Conservation (phyloP, 306 rosid species). For the Luffa aegyptiaca region DNA sequence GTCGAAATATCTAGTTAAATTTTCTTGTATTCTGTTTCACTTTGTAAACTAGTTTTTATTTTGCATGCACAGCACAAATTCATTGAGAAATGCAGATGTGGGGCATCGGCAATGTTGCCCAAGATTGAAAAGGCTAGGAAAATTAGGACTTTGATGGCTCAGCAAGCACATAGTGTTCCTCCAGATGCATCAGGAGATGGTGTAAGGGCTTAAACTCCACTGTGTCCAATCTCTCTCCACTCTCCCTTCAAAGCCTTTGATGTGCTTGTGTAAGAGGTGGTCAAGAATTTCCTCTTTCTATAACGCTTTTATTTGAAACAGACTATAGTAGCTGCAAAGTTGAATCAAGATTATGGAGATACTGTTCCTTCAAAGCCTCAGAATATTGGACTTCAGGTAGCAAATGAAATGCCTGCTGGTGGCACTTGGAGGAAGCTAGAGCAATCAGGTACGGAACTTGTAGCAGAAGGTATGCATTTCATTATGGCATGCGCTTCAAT, state of each 20-base stretch:
- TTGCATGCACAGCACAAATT: conserved; percentile 65
- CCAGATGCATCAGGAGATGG: conserved; percentile 43
- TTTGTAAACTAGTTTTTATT: conserved; percentile 17
- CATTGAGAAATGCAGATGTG: conserved; percentile 80
- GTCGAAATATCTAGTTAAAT: conserved; percentile 6
- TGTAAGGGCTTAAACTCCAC: conserved; percentile 33
- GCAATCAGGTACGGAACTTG: conserved; percentile 22
- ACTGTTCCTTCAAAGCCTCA: conserved; percentile 73
- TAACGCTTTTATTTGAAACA: conserved; percentile 28
- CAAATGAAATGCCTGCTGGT: conserved; percentile 31
- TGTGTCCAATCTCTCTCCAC: neutral
- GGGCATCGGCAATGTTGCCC: conserved; percentile 66
- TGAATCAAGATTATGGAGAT: conserved; percentile 72
- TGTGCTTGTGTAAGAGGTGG: neutral
- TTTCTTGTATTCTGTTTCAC: conserved; percentile 19
- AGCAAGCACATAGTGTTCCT: conserved; percentile 51
- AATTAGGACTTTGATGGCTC: conserved; percentile 66
- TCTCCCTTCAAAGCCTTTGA: neutral
- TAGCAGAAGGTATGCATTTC: conserved; percentile 52
- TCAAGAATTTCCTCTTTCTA: conserved; percentile 4
- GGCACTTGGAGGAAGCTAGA: conserved; percentile 39
- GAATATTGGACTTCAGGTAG: conserved; percentile 32
- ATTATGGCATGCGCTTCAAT: neutral
- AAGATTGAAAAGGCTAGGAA: conserved; percentile 85
- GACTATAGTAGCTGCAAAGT: conserved; percentile 31